A percentile compares a stretch with the other conserved stretches of the same genome.
Evolutionary conservation across 2,329 filamentous ascomycete genomes (phyloP).

Genomic region (Penicillium paneum): DNA sequence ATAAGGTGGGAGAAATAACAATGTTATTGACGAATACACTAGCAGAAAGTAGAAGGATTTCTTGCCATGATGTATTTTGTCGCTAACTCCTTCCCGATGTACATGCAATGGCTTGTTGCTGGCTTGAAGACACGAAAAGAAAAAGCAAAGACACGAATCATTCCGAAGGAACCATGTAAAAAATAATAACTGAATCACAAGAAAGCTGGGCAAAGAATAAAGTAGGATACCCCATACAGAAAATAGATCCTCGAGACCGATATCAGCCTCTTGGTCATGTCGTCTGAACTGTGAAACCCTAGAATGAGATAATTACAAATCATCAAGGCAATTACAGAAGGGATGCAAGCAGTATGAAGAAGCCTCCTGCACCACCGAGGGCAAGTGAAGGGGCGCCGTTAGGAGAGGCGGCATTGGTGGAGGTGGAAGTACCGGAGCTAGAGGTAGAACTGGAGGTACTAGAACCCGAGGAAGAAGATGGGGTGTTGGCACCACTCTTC

Average conservation of each 20-base stretch:
- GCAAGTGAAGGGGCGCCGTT: slow-evolving; percentile 22
- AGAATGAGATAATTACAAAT: background rate
- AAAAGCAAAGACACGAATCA: slow-evolving; percentile 1
- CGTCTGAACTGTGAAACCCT: background rate
- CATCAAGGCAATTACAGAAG: slow-evolving; percentile 24
- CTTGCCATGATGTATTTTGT: background rate
- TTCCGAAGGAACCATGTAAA: slow-evolving; percentile 11
- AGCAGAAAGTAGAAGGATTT: background rate
- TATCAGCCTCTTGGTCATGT: background rate
- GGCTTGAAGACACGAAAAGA: background rate
- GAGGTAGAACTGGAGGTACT: background rate
- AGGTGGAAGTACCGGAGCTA: background rate
- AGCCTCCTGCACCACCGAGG: slow-evolving; percentile 26
- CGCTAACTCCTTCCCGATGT: background rate
- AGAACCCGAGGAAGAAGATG: slow-evolving; percentile 25
- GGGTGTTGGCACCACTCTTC: slow-evolving; percentile 54
- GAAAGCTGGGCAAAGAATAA: background rate
- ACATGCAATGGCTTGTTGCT: background rate
- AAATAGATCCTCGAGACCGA: background rate
- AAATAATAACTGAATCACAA: slow-evolving; percentile 6
- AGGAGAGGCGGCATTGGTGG: slow-evolving; percentile 20
- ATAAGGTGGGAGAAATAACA: background rate
- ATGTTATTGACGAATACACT: background rate
- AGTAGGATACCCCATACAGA: background rate
- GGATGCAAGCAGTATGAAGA: slow-evolving; percentile 28